These are phyloP conservation scores for Prosopis cineraria DNA, from an alignment of 306 rosid genomes.

Conservation along the genomic window DNA sequence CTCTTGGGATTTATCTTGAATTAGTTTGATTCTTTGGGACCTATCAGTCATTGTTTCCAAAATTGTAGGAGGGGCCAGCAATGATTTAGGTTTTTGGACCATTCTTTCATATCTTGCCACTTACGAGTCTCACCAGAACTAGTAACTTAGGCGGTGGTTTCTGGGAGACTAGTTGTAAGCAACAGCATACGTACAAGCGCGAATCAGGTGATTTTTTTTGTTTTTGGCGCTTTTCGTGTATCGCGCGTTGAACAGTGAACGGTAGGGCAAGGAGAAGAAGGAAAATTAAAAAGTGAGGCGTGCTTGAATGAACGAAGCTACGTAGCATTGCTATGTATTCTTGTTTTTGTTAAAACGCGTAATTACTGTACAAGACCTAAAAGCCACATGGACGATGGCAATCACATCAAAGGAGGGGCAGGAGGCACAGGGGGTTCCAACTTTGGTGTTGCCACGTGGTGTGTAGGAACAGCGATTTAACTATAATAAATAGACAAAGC, in stretches of 20 bases:
- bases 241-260: not conserved
- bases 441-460: constrained; percentile 30
- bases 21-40: no score
- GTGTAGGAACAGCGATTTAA: constrained; percentile 23
- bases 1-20: no score
- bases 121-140: not conserved
- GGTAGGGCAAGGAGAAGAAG: not conserved
- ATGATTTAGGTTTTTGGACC: constrained; percentile 33
- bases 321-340: not conserved
- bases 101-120: not conserved
- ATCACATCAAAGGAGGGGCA: not conserved
- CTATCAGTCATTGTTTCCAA: no score
- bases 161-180: not conserved
- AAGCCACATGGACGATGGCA: not conserved
- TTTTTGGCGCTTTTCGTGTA: not conserved
- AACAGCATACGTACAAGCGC: not conserved
- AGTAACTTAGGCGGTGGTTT: not conserved
- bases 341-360: not conserved
- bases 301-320: not conserved
- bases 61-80: constrained; percentile 37
- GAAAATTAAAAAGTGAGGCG: not conserved
- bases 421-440: constrained; percentile 12
- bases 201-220: not conserved
- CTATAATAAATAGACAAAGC: constrained; percentile 39
- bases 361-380: not conserved